Evolutionary conservation across 306 rosid genomes (phyloP).

Genomic region (Quercus mongolica): DNA sequence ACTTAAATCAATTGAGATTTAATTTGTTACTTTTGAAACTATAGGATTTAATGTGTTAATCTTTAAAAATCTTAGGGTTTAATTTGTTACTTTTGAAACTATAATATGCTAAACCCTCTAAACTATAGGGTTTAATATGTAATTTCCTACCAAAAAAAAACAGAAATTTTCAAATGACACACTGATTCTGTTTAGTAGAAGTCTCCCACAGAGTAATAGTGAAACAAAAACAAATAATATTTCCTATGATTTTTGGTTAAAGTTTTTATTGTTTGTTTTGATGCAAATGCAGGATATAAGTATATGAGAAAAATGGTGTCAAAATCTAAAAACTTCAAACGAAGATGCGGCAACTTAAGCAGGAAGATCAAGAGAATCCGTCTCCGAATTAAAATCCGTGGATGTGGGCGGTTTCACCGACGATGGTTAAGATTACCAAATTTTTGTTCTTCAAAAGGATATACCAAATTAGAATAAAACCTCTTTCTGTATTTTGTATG

Average conservation of each 20-base stretch:
- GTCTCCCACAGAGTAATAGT: not conserved
- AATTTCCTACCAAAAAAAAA: not conserved
- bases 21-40: too few relatives aligned
- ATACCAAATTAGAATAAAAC: constrained; percentile 52
- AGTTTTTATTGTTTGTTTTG: constrained; percentile 9
- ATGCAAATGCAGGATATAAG: constrained; percentile 42
- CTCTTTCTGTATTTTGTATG: not conserved
- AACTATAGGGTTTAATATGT: too few relatives aligned
- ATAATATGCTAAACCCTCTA: too few relatives aligned
- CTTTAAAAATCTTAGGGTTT: too few relatives aligned
- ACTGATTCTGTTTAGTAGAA: not conserved
- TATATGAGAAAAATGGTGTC: constrained; percentile 42
- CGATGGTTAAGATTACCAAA: constrained; percentile 72
- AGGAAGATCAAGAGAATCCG: constrained; percentile 58
- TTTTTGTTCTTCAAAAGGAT: constrained; percentile 51
- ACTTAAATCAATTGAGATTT: too few relatives aligned
- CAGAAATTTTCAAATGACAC: not conserved
- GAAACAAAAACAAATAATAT: not conserved
- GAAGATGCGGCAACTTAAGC: constrained; percentile 47
- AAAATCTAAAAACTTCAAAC: constrained; percentile 41
- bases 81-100: too few relatives aligned
- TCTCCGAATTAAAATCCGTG: constrained; percentile 58
- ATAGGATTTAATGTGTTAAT: too few relatives aligned
- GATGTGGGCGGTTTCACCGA: constrained; percentile 63
- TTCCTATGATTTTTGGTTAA: not conserved